Conservation (phyloP, 495 filamentous ascomycete species). For the Penicillium paradoxum region DNA sequence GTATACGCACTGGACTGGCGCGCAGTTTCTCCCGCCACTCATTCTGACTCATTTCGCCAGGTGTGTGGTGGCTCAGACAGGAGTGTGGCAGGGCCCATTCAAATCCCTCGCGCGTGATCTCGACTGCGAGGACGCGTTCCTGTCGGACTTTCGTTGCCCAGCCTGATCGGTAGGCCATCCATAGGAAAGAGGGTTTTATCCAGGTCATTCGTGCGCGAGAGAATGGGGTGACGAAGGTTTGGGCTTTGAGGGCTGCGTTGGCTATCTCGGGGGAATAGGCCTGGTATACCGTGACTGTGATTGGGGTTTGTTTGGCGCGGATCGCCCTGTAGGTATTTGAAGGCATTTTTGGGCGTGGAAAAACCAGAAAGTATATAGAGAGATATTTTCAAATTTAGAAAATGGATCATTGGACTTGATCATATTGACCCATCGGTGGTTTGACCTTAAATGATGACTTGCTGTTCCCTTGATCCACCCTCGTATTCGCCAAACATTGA, state of each 20-base stretch:
- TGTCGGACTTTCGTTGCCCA: slow-evolving; percentile 49
- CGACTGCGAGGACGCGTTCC: slow-evolving; percentile 50
- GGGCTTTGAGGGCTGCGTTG: slow-evolving; percentile 43
- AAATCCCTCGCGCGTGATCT: slow-evolving; percentile 44
- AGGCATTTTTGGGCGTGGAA: background rate
- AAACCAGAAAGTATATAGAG: too few relatives aligned
- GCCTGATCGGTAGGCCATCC: slow-evolving; percentile 60
- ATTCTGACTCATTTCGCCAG: slow-evolving; percentile 8
- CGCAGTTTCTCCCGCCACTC: slow-evolving; percentile 23
- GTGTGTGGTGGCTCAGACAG: slow-evolving; percentile 12
- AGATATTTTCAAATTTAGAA: too few relatives aligned
- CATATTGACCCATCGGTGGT: background rate
- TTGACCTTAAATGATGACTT: background rate
- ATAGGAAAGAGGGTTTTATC: slow-evolving; percentile 61
- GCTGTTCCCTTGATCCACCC: background rate
- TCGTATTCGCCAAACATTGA: background rate
- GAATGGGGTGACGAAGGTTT: slow-evolving; percentile 50
- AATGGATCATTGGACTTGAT: background rate
- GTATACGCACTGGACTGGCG: slow-evolving; percentile 44
- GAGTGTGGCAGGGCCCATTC: slow-evolving; percentile 30
- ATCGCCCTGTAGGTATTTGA: slow-evolving; percentile 42
- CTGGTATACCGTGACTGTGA: slow-evolving; percentile 59
- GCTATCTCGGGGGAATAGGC: slow-evolving; percentile 55
- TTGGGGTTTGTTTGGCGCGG: slow-evolving; percentile 42
- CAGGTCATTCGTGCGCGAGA: slow-evolving; percentile 56